A percentile compares a stretch with the other conserved stretches of the same genome.
phyloP scores from a whole-genome alignment of 768 basidiomycete species.

The Melanogaster broomeanus region DNA sequence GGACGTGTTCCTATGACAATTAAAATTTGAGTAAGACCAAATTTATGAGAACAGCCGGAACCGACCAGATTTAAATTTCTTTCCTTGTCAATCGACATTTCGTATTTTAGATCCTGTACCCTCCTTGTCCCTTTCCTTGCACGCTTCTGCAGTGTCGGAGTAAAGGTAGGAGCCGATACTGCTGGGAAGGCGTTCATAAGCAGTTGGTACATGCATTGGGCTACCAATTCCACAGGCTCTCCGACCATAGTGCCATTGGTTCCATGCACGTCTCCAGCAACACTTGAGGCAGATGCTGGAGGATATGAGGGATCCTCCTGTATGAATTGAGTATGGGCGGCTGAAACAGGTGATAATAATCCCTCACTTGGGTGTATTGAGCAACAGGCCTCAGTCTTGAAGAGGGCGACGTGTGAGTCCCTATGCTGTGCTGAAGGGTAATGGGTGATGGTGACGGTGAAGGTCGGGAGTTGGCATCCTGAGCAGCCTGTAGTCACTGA shows the following conservation, averaged over 20 bases:
- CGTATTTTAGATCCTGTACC: not conserved
- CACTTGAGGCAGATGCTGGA: too few relatives aligned
- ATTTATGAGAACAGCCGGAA: not conserved
- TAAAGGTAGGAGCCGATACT: not conserved
- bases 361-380: too few relatives aligned
- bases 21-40: too few relatives aligned
- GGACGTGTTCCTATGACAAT: constrained; percentile 1
- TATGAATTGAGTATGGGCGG: too few relatives aligned
- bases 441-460: too few relatives aligned
- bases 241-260: not conserved
- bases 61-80: not conserved
- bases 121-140: not conserved
- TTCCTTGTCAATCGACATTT: not conserved
- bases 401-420: too few relatives aligned
- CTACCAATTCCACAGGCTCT: not conserved
- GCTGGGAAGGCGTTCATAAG: not conserved
- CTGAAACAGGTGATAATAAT: too few relatives aligned
- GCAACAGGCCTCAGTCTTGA: too few relatives aligned
- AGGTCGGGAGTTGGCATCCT: too few relatives aligned
- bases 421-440: too few relatives aligned
- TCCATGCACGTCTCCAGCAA: too few relatives aligned
- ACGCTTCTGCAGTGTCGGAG: not conserved
- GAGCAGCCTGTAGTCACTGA: not conserved
- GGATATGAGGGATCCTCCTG: too few relatives aligned
- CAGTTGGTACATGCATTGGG: not conserved